Base-by-base conservation (phyloP, 2,329 filamentous ascomycete species). In the Ophiocordyceps camponoti-leonardi region DNA sequence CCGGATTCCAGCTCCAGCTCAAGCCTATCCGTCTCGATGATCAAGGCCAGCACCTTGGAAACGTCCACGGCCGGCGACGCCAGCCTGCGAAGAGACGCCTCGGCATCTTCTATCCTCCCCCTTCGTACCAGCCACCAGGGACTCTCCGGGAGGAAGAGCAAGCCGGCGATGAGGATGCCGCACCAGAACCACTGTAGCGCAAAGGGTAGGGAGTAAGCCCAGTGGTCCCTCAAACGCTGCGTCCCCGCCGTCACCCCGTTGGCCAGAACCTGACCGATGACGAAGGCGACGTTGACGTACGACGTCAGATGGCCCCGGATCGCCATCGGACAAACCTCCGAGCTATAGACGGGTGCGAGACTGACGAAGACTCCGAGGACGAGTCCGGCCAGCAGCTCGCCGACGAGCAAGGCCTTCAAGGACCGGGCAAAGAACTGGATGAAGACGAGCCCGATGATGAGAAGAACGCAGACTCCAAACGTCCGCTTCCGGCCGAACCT, bases 11-110 rank as follows among this genome's bases (percentile, higher is more conserved):
- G 53, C 35, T 62, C 56, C 44, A 61, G 59, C 49, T 73, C 69
- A 1, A 69, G 54, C 46, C 66, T 58, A 47, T 66, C 60, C 2
- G 67, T 69, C 42, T 67, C 60, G 6, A 83, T 75, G 75, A 93
- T 93, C 81, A 90, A 87, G 45, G 63, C 56, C 50, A 69, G 60
- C 33, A 62, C 57, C 23, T 61, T 59, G 1, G 63, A 52, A 35
- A 8, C 49, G 47, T 58, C 55, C 41, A 47, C 77, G 49, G 78
- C 75, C 47, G 65, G 63, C 42, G 74, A 67, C 0, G 59, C 55
- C 0, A 64, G 55, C 1, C 59, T 49, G 16, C 49, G 16, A 6
- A 63, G 45, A 1, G 58, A 55, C 3, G 22, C 46, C 42, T 56
- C 52, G 0, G 61, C 58, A 0, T 58, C 52, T 1, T 58, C 51